Base-by-base conservation (phyloP, 164 flowering plant genomes). In the Tinospora cordifolia region DNA sequence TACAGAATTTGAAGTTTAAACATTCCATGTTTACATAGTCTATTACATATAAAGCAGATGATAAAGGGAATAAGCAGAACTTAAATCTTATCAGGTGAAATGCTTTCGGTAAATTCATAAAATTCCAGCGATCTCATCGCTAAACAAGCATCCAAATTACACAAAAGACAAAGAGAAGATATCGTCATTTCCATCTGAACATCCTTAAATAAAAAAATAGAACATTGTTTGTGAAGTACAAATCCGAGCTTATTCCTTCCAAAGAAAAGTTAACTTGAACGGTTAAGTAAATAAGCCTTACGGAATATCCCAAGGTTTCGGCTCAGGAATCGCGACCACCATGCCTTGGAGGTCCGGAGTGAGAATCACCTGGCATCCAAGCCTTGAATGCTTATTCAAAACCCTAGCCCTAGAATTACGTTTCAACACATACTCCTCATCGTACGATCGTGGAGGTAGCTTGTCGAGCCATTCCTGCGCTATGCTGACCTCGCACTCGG, bases 271-370 rank as follows among this genome's bases (percentile, higher is more conserved):
- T 15, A 51, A 17, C 59, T 51, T 17, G 7, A 51, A 51, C 17
- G 6, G 21, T 51, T n/a, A 22, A 51, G 17, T 22, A 14, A 22
- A 51, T n/a, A 14, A 51, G n/a, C 59, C 51, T 87, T 78, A 90
- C 38, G 96, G 92, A 66, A 64, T 92, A 65, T 90, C 92, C 99
- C 99, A 94, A 2, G 98, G 90, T 79, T 86, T 95, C 24, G 96
- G 85, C 81, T 95, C 96, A 13, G 99, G 91, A n/a, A 95, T 80
- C 1, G 98, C 98, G 27, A 95, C 94, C 57, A 95, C 99, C 99
- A 95, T 95, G 69, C 99, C 99, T 78, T 95, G 84, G 21, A 92
- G 86, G 11, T 86, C 91, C 38, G 59, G 84, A 3, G 72, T 66
- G 25, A 95, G 83, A 25, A 92, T 76, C 58, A 95, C 97, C 87